Evolutionary conservation across 208 protist genomes (phyloP).

Genomic region (Acanthamoeba triangularis): DNA sequence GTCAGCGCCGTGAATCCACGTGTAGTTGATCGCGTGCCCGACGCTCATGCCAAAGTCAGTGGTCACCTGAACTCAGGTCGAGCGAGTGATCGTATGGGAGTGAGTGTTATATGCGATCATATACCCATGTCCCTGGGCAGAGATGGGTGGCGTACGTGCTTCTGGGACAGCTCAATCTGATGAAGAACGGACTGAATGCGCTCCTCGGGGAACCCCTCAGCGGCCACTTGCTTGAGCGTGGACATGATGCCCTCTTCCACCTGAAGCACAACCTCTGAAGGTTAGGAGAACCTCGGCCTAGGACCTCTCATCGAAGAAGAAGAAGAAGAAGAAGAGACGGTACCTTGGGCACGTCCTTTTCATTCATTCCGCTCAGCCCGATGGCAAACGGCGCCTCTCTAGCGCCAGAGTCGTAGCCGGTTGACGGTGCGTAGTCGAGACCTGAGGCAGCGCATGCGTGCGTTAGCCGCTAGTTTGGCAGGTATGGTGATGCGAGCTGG

Average conservation of each 20-base stretch:
- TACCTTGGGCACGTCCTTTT: slow-evolving; percentile 81
- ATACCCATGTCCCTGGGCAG: background rate
- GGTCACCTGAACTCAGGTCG: slow-evolving; percentile 32
- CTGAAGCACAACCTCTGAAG: background rate
- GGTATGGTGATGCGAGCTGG: background rate
- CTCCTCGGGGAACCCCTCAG: slow-evolving; percentile 77
- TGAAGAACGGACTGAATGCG: slow-evolving; percentile 85
- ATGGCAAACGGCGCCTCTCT: slow-evolving; percentile 78
- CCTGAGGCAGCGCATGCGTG: background rate
- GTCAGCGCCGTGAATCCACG: slow-evolving; percentile 82
- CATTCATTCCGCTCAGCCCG: slow-evolving; percentile 80
- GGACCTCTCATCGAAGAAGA: background rate
- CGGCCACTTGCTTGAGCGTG: slow-evolving; percentile 77
- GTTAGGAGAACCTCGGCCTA: too few species aligned
- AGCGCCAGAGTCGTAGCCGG: slow-evolving; percentile 81
- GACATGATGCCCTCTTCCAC: slow-evolving; percentile 78
- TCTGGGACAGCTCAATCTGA: slow-evolving; percentile 86
- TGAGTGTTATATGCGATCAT: background rate
- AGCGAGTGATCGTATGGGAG: background rate
- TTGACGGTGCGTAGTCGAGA: slow-evolving; percentile 85
- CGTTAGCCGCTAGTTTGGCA: background rate
- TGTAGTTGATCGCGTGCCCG: slow-evolving; percentile 54
- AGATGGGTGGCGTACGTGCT: slow-evolving; percentile 76
- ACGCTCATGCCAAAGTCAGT: slow-evolving; percentile 81
- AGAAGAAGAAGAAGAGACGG: background rate